Conservation (phyloP, 106 monocot genomes). For the Dendrobium catenatum region DNA sequence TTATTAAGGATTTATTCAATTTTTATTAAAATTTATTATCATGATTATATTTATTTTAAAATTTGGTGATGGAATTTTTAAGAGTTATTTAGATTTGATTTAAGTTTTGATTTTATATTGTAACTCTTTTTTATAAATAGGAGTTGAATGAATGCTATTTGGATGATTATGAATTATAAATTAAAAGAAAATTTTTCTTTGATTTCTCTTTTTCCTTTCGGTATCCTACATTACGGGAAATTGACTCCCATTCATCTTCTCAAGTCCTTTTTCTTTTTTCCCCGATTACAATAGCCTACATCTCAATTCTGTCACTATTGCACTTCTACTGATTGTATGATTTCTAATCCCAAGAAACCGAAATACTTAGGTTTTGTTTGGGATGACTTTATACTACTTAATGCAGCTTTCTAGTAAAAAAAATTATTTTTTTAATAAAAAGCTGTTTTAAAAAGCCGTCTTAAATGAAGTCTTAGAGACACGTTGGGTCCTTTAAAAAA, state of each 20-base stretch:
- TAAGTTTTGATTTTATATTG: neutral
- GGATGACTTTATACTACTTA: too few species aligned
- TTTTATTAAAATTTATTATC: neutral
- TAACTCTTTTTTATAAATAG: neutral
- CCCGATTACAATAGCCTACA: neutral
- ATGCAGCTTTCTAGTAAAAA: too few species aligned
- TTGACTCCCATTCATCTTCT: neutral
- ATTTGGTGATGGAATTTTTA: neutral
- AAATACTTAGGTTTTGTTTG: too few species aligned
- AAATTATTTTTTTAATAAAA: too few species aligned
- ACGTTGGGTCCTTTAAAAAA: neutral
- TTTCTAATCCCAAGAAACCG: neutral
- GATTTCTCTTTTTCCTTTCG: neutral
- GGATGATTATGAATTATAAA: neutral
- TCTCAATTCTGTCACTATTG: neutral
- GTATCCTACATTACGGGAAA: neutral
- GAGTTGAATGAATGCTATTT: neutral
- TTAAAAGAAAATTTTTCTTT: neutral
- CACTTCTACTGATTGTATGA: neutral
- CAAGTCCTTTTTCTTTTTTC: neutral
- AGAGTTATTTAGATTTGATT: neutral
- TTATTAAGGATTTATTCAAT: neutral
- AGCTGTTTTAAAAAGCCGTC: too few species aligned
- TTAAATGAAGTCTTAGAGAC: too few species aligned
- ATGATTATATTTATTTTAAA: neutral